A percentile compares a stretch with the other conserved stretches of the same genome.
Conservation (phyloP, 306 rosid genomes). For the Alnus rubra region DNA sequence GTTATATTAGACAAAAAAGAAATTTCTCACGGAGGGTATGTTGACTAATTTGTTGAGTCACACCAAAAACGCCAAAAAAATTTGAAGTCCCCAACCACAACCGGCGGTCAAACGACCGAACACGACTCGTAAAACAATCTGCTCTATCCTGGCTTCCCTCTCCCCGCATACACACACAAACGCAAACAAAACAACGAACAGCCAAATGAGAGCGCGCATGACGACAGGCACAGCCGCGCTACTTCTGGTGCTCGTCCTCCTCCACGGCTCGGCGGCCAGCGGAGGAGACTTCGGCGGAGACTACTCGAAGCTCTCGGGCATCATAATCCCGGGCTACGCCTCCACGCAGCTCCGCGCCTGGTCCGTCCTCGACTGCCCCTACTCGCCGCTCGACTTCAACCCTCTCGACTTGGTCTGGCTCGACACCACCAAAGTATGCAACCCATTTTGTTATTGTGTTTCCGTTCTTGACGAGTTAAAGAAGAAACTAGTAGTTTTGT, state of each 20-base stretch:
- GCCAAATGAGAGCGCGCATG: constrained; percentile 23
- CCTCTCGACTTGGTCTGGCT: constrained; percentile 99
- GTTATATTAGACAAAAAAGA: too few species aligned
- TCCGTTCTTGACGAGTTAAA: neutral
- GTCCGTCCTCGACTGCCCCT: constrained; percentile 97
- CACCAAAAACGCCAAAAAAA: too few species aligned
- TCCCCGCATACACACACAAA: neutral
- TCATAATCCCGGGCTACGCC: constrained; percentile 95
- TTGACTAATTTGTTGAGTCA: too few species aligned
- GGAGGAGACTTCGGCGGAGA: constrained; percentile 55
- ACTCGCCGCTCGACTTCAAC: constrained; percentile 94
- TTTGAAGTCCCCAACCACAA: neutral
- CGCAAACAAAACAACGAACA: constrained; percentile 17
- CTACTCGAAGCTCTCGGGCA: constrained; percentile 86
- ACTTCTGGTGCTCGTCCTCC: neutral
- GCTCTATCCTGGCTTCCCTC: constrained; percentile 3
- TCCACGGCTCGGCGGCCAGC: neutral
- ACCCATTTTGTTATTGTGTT: neutral
- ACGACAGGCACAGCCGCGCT: neutral
- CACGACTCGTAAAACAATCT: neutral
- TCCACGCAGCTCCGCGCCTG: constrained; percentile 99
- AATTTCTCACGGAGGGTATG: too few species aligned
- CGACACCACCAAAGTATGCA: constrained; percentile 76
- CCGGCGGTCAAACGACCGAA: neutral
- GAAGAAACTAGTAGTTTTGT: neutral